A percentile compares a stretch with the other conserved stretches of the same genome.
These are phyloP conservation scores for Neofusicoccum kwambonambiense DNA, from an alignment of 2,329 filamentous ascomycete species.

Conservation along the genomic window DNA sequence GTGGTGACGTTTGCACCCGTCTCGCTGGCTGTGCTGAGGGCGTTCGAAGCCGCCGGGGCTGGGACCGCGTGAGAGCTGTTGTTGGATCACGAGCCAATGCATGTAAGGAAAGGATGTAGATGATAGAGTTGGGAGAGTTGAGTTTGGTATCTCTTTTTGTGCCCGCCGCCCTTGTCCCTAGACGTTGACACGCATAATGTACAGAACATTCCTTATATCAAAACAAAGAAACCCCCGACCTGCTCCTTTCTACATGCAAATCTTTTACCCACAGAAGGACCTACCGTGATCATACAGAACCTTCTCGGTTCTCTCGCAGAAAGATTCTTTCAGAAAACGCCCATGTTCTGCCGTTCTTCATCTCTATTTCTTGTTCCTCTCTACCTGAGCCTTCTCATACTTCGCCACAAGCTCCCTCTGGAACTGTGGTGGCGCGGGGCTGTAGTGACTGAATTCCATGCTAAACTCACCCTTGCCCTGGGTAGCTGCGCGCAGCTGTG, in stretches of 20 bases:
- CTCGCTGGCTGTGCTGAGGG: conserved; percentile 62
- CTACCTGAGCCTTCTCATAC: conserved; percentile 65
- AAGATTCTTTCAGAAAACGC: not conserved
- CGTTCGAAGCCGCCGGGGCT: conserved; percentile 50
- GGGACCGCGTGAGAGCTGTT: not conserved
- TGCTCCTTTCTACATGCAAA: conserved; percentile 10
- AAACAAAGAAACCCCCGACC: not conserved
- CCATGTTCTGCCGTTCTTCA: not conserved
- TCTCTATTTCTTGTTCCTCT: conserved; percentile 53
- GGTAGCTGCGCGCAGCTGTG: conserved; percentile 84
- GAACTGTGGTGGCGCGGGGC: conserved; percentile 78
- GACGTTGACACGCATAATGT: not conserved
- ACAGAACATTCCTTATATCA: too few species aligned
- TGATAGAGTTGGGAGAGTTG: not conserved
- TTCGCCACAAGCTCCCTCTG: conserved; percentile 75
- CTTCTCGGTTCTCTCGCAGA: too few species aligned
- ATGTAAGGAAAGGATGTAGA: not conserved
- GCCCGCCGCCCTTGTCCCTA: not conserved
- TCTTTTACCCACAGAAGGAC: too few species aligned
- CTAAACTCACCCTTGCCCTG: conserved; percentile 98
- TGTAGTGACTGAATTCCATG: conserved; percentile 99
- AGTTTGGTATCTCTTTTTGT: conserved; percentile 16
- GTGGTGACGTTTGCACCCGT: conserved; percentile 66
- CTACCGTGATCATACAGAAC: too few species aligned
- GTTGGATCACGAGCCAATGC: too few species aligned